Conservation (phyloP, 306 rosid genomes). For the Chamaecrista fasciculata region DNA sequence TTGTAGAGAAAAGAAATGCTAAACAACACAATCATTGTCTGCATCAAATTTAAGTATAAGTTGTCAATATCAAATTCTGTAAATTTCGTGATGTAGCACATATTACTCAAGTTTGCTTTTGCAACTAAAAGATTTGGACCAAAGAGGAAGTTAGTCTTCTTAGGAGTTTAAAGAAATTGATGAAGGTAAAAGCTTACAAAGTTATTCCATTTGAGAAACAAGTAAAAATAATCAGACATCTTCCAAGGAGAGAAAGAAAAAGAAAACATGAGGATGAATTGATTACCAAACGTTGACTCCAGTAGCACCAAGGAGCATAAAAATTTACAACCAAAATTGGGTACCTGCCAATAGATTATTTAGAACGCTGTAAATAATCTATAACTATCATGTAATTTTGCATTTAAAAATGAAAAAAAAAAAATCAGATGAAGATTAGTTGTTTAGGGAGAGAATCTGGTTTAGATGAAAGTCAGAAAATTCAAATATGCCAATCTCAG, state of each 20-base stretch:
- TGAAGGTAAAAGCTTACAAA: conserved; percentile 12
- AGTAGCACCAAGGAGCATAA: conserved; percentile 96
- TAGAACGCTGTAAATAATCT: conserved; percentile 3
- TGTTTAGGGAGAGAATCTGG: neutral
- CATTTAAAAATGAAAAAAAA: neutral
- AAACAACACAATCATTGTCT: neutral
- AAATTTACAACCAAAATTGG: conserved; percentile 82
- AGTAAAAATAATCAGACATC: too few relatives aligned
- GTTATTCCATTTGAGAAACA: neutral
- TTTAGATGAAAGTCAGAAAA: conserved; percentile 23
- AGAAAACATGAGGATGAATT: conserved; percentile 19
- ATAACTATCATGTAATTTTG: neutral
- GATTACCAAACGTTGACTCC: conserved; percentile 95
- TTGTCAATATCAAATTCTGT: too few relatives aligned
- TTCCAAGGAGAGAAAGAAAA: neutral
- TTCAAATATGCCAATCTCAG: conserved; percentile 29
- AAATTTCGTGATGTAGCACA: too few relatives aligned
- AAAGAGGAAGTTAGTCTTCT: conserved; percentile 2
- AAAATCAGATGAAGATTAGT: neutral
- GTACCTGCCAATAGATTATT: conserved; percentile 53
- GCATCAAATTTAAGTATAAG: too few relatives aligned
- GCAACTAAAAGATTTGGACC: conserved; percentile 2
- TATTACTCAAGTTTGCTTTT: conserved; percentile 30
- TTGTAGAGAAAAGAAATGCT: conserved; percentile 13
- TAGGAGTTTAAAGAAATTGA: neutral